Base-by-base conservation (phyloP, 2,329 filamentous ascomycete species). In the Arthrobotrys sinensis region DNA sequence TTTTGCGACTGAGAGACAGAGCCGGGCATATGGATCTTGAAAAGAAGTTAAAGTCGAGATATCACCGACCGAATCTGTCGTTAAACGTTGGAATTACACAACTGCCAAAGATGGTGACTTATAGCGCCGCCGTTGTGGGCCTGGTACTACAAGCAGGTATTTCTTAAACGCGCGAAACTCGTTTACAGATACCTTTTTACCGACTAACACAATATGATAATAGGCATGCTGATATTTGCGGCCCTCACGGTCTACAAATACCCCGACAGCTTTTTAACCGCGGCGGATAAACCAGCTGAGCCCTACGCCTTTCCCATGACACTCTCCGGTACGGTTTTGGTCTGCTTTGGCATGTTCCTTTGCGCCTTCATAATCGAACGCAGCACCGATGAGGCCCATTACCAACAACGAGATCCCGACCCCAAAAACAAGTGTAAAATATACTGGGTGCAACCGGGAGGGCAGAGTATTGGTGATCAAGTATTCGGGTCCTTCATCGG, bases 321-420 rank as follows among this genome's bases (percentile, higher is more conserved):
- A 1, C 64, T 79, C 0, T 14, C 52, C 10, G 84, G 84, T 1
- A 85, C 83, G 0, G 0, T 83, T 0, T 1, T 83, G 1, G 57
- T 85, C 11, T 79, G 82, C 0, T 2, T 73, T 4, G 83, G 84
- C 0, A 79, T 85, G 38, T 46, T 84, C 0, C 36, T 84, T 0
- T 85, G 83, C 67, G 80, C 81, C 0, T 81, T 82, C 52, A 82
- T 85, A 2, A 82, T 85, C 7, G 83, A 85, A 24, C 69, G 62
- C 5, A 84, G 83, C 48, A 84, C 84, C 0, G 16, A 43, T 1
- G 83, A 77, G 34, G 38, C 46, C 16, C 73, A 77, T 16, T 77
- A 77, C 21, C 14, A 69, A 34, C 72, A 76, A 38, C 34, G 36
- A 10, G 36, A 69, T 6, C 52, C 45, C 11, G 53, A 50, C 4